Percentiles rank a stretch among this genome's conserved stretches.
These are phyloP conservation scores for Dryas alaskensis DNA, from an alignment of 306 rosid species.

Conservation along the genomic window DNA sequence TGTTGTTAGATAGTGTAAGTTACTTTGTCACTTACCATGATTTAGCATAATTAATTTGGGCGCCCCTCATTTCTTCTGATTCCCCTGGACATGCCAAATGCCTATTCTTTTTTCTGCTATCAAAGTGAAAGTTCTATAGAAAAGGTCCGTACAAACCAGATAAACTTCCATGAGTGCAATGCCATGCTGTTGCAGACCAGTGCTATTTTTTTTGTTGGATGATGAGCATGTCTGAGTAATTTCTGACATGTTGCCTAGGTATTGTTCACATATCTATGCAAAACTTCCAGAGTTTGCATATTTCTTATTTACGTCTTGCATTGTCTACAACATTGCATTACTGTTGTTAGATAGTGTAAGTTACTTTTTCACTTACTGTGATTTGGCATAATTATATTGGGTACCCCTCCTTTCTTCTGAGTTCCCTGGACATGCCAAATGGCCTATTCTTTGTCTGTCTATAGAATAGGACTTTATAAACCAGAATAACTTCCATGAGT, in stretches of 20 bases:
- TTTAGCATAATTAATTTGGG: no score
- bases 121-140: not conserved
- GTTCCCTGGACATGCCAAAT: not conserved
- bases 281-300: not conserved
- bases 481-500: not conserved
- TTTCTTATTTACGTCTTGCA: not conserved
- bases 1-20: not conserved
- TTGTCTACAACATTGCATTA: not conserved
- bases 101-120: not conserved
- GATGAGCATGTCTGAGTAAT: not conserved
- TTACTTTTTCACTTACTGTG: not conserved
- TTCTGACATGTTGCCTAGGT: not conserved
- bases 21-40: not conserved
- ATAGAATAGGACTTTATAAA: not conserved
- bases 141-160: not conserved
- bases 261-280: not conserved
- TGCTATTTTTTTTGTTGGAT: not conserved
- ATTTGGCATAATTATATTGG: not conserved
- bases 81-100: not conserved
- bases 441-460: not conserved
- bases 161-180: not conserved
- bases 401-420: not conserved
- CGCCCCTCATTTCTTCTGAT: not conserved
- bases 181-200: not conserved
- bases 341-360: not conserved